Evolutionary conservation across 352 stramenopile genomes (phyloP).

Genomic region (Globisporangium middletonii): DNA sequence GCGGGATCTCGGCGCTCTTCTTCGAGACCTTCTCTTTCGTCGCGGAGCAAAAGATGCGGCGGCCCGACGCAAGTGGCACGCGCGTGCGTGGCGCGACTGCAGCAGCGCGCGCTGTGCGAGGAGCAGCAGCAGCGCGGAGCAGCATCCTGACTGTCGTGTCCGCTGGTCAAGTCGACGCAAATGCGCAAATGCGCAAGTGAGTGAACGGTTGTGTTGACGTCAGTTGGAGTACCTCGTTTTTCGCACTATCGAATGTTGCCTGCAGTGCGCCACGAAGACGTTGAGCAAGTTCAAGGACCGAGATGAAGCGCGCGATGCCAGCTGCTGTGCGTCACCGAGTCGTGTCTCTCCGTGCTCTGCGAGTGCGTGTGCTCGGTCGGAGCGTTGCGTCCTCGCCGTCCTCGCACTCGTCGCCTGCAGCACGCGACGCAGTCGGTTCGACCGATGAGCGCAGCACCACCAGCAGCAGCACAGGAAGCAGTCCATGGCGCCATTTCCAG

Average conservation of each 20-base stretch:
- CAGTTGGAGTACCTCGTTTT: no score
- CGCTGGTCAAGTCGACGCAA: background rate
- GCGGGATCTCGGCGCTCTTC: conserved; percentile 33
- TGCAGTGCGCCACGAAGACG: no score
- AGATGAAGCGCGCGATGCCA: no score
- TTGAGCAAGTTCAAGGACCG: no score
- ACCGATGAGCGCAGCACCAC: background rate
- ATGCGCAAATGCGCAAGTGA: background rate
- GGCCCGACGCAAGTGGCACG: conserved; percentile 10
- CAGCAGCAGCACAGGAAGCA: conserved; percentile 2
- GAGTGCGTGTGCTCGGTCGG: no score
- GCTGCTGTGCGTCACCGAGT: no score
- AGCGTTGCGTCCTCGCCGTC: background rate
- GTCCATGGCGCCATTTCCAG: conserved; percentile 47
- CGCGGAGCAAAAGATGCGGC: conserved; percentile 45
- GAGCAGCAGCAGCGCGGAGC: background rate
- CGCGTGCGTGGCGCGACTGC: conserved; percentile 1
- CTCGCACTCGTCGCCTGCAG: background rate
- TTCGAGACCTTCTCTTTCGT: conserved; percentile 25
- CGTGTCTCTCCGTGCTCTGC: no score
- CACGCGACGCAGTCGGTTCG: background rate
- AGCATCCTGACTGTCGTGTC: background rate
- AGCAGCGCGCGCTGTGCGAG: conserved; percentile 1
- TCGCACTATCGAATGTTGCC: background rate
- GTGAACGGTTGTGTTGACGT: background rate